Conservation (phyloP, 805 yeast genomes). For the Saccharomycopsis sp. region DNA sequence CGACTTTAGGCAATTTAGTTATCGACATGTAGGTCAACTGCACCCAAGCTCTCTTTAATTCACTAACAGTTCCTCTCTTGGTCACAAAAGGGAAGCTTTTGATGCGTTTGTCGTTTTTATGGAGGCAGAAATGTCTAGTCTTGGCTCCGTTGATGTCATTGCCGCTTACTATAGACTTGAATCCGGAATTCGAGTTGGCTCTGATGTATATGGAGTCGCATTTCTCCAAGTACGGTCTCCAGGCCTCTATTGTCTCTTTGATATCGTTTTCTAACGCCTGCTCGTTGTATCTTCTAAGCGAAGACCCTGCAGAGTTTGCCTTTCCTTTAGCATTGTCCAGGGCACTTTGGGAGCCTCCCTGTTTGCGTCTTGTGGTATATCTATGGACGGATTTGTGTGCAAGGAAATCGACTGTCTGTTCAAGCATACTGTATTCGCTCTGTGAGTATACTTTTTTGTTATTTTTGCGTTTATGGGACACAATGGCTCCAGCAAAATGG, state of each 20-base stretch:
- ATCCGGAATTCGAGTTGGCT: constrained; percentile 69
- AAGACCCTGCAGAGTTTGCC: constrained; percentile 94
- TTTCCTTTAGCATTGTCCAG: constrained; percentile 89
- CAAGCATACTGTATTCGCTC: constrained; percentile 36
- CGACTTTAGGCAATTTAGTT: constrained; percentile 47
- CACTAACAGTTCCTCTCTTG: constrained; percentile 74
- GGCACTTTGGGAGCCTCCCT: constrained; percentile 95
- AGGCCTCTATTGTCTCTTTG: constrained; percentile 53
- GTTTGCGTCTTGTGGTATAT: constrained; percentile 93
- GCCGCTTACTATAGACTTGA: constrained; percentile 59
- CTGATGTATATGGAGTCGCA: constrained; percentile 72
- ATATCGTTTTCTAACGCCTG: constrained; percentile 74
- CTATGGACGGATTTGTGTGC: constrained; percentile 86
- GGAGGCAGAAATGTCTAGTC: constrained; percentile 31
- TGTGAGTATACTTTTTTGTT: constrained; percentile 50
- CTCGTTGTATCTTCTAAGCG: constrained; percentile 83
- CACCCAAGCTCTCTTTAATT: constrained; percentile 79
- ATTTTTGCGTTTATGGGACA: constrained; percentile 59
- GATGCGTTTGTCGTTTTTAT: constrained; percentile 53
- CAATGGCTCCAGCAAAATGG: constrained; percentile 93
- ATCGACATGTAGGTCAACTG: constrained; percentile 57
- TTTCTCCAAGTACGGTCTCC: constrained; percentile 54
- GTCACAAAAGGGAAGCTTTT: constrained; percentile 83
- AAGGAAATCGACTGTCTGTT: constrained; percentile 58
- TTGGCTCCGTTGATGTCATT: constrained; percentile 34